phyloP scores from a whole-genome alignment of 2,329 filamentous ascomycete species.

The Dothideomycetes sp. region DNA sequence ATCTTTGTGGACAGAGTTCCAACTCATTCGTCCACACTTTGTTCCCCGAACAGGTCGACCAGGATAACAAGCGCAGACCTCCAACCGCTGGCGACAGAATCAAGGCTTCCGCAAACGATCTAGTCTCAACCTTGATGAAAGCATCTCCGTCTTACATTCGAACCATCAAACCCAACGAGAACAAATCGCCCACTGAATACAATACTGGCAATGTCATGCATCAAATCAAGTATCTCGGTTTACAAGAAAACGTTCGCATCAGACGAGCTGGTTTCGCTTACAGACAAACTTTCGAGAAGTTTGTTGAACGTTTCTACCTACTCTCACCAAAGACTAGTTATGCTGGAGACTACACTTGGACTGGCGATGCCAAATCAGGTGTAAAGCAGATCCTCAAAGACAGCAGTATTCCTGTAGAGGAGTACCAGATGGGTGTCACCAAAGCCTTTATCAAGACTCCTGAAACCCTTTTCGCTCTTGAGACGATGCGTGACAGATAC shows the following conservation, averaged over 20 bases:
- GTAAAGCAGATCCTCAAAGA: slow-evolving; percentile 91
- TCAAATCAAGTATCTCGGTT: slow-evolving; percentile 96
- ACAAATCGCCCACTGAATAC: slow-evolving; percentile 91
- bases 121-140: slow-evolving; percentile 94
- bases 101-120: slow-evolving; percentile 83
- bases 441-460: slow-evolving; percentile 98
- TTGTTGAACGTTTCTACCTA: slow-evolving; percentile 93
- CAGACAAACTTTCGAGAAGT: slow-evolving; percentile 94
- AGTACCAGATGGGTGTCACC: slow-evolving; percentile 93
- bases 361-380: slow-evolving; percentile 75
- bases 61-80: slow-evolving; percentile 88
- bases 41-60: slow-evolving; percentile 88
- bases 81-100: slow-evolving; percentile 96
- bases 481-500: slow-evolving; percentile 95
- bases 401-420: slow-evolving; percentile 86
- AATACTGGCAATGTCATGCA: slow-evolving; percentile 87
- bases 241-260: slow-evolving; percentile 99
- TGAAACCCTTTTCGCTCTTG: slow-evolving; percentile 89
- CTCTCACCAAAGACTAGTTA: slow-evolving; percentile 91
- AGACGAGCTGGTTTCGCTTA: slow-evolving; percentile 94
- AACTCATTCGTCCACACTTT: slow-evolving; percentile 80
- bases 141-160: slow-evolving; percentile 95
- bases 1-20: slow-evolving; percentile 71
- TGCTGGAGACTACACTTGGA: slow-evolving; percentile 95
- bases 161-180: slow-evolving; percentile 98